Conservation (phyloP, 2,329 filamentous ascomycete species). For the Septoria linicola region DNA sequence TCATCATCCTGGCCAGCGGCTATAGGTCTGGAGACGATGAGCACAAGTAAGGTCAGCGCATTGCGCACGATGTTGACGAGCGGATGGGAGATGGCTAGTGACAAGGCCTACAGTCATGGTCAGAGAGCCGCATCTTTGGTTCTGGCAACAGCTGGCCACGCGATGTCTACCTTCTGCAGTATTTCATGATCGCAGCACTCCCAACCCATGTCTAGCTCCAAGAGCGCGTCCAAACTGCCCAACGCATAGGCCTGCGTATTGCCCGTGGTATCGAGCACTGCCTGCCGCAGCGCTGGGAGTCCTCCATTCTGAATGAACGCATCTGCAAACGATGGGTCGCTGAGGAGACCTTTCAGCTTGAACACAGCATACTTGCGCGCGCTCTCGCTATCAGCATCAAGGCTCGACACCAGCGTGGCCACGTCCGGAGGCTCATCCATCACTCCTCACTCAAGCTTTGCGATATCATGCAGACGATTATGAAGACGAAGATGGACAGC, state of each 20-base stretch:
- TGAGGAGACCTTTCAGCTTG: constrained; percentile 92
- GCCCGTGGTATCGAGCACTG: constrained; percentile 81
- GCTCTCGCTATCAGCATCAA: constrained; percentile 73
- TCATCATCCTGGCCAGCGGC: constrained; percentile 47
- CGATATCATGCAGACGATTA: constrained; percentile 55
- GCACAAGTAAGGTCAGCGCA: constrained; percentile 94
- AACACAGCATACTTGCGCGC: constrained; percentile 98
- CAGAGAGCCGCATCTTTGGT: no score
- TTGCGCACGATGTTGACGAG: constrained; percentile 96
- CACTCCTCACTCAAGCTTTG: constrained; percentile 27
- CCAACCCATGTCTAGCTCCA: constrained; percentile 98
- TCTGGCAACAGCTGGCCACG: no score
- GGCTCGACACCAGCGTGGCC: constrained; percentile 50
- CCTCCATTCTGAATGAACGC: constrained; percentile 91
- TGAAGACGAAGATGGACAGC: constrained; percentile 37
- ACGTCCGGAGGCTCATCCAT: constrained; percentile 38
- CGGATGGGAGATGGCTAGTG: constrained; percentile 90
- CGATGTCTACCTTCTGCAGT: constrained; percentile 57
- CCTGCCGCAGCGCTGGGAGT: constrained; percentile 72
- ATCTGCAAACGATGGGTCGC: constrained; percentile 93
- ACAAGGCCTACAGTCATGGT: constrained; percentile 63
- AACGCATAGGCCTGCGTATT: constrained; percentile 96
- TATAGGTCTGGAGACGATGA: constrained; percentile 80
- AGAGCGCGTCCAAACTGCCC: constrained; percentile 78
- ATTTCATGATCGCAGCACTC: constrained; percentile 77